These are phyloP conservation scores for Citrullus colocynthis DNA, from an alignment of 306 rosid species.

Conservation along the genomic window DNA sequence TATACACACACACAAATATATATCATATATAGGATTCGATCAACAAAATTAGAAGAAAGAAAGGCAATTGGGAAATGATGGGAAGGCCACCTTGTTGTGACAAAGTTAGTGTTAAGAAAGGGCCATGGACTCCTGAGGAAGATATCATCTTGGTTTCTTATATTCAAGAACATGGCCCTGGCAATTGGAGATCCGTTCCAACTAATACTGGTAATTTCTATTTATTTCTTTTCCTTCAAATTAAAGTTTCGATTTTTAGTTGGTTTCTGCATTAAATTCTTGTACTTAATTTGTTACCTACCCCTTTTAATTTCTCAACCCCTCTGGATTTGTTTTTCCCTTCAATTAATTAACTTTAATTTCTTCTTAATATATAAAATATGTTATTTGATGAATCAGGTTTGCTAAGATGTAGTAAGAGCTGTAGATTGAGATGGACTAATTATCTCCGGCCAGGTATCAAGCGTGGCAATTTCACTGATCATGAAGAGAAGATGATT, in stretches of 20 bases:
- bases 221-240: not conserved
- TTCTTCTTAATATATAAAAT: not conserved
- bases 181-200: constrained; percentile 64
- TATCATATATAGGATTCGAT: not conserved
- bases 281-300: not conserved
- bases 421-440: constrained; percentile 64
- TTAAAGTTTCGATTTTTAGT: no score
- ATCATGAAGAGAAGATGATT: constrained; percentile 58
- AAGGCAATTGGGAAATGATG: constrained; percentile 12
- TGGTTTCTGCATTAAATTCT: constrained; percentile 2
- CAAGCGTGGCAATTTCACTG: constrained; percentile 55
- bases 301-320: not conserved
- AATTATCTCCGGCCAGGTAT: constrained; percentile 66
- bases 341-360: not conserved
- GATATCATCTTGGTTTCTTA: constrained; percentile 57
- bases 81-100: constrained; percentile 63
- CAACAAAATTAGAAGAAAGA: not conserved
- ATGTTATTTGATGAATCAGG: constrained; percentile 13
- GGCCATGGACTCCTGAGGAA: constrained; percentile 71
- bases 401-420: constrained; percentile 58
- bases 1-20: no score
- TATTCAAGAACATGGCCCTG: constrained; percentile 57
- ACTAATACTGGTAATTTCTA: constrained; percentile 29
- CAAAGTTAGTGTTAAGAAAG: constrained; percentile 51
- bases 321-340: no score